Conservation (phyloP, 225 moss, liverwort and hornwort genomes). For the Straminergon stramineum region DNA sequence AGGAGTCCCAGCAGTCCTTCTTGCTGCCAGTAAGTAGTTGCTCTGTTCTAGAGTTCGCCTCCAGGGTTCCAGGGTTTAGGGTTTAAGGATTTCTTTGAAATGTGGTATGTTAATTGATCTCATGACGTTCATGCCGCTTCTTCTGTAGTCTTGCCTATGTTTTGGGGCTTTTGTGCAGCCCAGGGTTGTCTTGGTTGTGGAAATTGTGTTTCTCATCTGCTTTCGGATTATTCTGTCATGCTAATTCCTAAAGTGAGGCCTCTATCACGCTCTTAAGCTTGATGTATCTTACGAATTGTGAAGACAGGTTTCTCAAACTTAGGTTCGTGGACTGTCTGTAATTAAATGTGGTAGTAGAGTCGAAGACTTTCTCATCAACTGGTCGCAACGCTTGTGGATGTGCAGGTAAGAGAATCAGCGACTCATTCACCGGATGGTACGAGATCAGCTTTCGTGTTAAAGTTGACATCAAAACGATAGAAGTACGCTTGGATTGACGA, state of each 20-base stretch:
- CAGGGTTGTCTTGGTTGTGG: neutral
- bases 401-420: neutral
- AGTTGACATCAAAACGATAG: neutral
- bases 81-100: neutral
- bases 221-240: neutral
- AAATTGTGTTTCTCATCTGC: neutral
- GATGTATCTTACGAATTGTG: neutral
- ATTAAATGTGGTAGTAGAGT: neutral
- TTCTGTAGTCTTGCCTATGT: neutral
- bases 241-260: neutral
- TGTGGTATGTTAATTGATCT: neutral
- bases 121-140: neutral
- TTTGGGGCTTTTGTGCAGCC: neutral
- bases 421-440: neutral
- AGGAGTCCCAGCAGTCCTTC: neutral
- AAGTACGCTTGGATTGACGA: neutral
- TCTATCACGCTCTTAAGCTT: neutral
- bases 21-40: neutral
- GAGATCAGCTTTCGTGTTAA: neutral
- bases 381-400: neutral
- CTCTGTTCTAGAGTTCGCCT: neutral
- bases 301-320: constrained; percentile 1
- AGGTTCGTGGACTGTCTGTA: constrained; percentile 1
- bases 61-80: neutral
- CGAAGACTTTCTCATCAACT: neutral